Evolutionary conservation across 257 asterid genomes (phyloP), one percentile per base, ranked within the genome.

Genomic region (Leonotis leonurus): DNA sequence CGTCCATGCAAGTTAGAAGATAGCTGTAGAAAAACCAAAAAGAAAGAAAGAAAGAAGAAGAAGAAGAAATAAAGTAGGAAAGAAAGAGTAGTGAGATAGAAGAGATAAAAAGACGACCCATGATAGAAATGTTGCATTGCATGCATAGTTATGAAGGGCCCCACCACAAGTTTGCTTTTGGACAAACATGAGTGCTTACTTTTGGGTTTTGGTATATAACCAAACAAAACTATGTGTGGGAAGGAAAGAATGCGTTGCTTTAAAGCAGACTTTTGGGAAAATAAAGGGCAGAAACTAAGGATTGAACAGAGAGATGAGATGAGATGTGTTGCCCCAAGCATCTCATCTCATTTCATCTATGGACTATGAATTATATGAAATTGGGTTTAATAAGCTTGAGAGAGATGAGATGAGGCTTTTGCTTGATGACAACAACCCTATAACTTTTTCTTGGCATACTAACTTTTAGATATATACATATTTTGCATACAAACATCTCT

Each of bases 221-320:
- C 73, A 58, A 73, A 73, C 71, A 69, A 70, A 65, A n/a, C n/a
- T 64, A 30, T 73, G 70, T 79, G 93, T 78, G 93, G 92, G 85
- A 73, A 71, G 72, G 70, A 85, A 78, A 73, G 86, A 76, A 76
- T 83, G 97, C 94, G 94, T 89, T 75, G 70, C 70, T 79, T 71
- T 70, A 62, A 89, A 89, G 97, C 95, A 20, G 27, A 52, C 50
- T 29, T 40, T 13, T 0, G 24, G n/a, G n/a, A n/a, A n/a, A n/a
- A 29, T 8, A 39, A 59, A 8, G 36, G 30, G 35, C 13, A 16
- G 24, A 17, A 33, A 2, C 45, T 16, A 22, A 20, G 69, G 36
- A 46, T 73, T 61, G 61, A 50, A 62, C n/a, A 30, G 22, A 18
- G 48, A 56, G n/a, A n/a, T n/a, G n/a, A n/a, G n/a, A n/a, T n/a